These are phyloP conservation scores for Pterocarpus santalinus DNA, from an alignment of 306 rosid genomes.

Conservation along the genomic window DNA sequence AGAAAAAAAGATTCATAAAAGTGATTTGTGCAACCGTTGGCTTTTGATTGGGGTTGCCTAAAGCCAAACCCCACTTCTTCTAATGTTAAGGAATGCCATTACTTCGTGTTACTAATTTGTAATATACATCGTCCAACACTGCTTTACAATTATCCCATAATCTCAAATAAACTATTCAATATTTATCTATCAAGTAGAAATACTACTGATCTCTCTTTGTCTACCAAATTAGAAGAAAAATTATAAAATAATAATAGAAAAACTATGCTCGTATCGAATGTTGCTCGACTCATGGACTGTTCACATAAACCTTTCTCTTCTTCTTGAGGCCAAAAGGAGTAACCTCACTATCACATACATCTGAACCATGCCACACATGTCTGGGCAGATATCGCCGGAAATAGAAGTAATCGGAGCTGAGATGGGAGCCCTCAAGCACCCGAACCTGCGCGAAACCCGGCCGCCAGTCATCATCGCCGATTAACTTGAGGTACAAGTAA, in stretches of 20 bases:
- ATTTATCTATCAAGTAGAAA: conserved; percentile 3
- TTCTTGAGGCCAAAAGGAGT: conserved; percentile 77
- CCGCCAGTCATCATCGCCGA: conserved; percentile 83
- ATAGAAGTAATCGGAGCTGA: conserved; percentile 69
- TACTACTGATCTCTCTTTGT: background rate
- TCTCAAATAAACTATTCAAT: background rate
- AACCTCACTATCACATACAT: conserved; percentile 69
- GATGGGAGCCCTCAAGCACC: conserved; percentile 56
- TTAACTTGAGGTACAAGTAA: conserved; percentile 71
- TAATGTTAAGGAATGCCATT: too few species aligned
- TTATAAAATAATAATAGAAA: background rate
- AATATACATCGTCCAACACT: background rate
- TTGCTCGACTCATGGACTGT: conserved; percentile 32
- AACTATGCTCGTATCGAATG: background rate
- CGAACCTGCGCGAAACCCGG: conserved; percentile 75
- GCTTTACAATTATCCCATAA: background rate
- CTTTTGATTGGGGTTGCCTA: too few species aligned
- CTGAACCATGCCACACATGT: conserved; percentile 82
- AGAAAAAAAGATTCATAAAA: too few species aligned
- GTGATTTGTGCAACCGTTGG: too few species aligned
- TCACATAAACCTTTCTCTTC: conserved; percentile 56
- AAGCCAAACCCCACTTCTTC: too few species aligned
- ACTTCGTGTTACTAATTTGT: too few species aligned
- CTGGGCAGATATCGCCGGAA: conserved; percentile 72
- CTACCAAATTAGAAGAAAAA: background rate